These are phyloP conservation scores for Vigna unguiculata DNA, from an alignment of 306 rosid genomes.

Conservation along the genomic window DNA sequence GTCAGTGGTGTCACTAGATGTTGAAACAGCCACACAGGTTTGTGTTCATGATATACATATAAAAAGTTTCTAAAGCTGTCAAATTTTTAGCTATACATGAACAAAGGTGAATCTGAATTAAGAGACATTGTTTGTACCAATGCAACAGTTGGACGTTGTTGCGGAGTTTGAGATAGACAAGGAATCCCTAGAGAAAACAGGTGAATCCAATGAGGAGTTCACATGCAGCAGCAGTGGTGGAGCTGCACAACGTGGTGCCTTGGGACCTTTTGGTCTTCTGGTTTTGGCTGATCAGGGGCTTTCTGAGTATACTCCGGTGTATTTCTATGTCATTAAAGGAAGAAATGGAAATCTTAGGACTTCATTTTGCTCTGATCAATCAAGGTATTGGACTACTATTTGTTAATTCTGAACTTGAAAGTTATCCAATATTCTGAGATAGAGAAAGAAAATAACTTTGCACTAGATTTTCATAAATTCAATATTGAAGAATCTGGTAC, in stretches of 20 bases:
- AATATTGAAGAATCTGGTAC: neutral
- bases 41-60: conserved; percentile 29
- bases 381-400: conserved; percentile 56
- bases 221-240: conserved; percentile 70
- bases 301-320: conserved; percentile 79
- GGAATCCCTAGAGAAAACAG: conserved; percentile 58
- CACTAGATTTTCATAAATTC: neutral
- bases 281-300: conserved; percentile 77
- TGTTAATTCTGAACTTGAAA: neutral
- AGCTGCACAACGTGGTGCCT: conserved; percentile 65
- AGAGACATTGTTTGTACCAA: conserved; percentile 8
- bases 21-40: conserved; percentile 86
- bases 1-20: conserved; percentile 64
- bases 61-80: neutral
- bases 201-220: conserved; percentile 52
- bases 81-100: neutral
- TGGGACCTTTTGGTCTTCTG: conserved; percentile 91
- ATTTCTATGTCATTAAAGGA: conserved; percentile 75
- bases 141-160: conserved; percentile 75
- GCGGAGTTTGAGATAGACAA: conserved; percentile 83
- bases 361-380: conserved; percentile 75
- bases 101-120: neutral
- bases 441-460: conserved; percentile 5
- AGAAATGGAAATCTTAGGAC: conserved; percentile 64
- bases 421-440: neutral